These are phyloP conservation scores for Polytrichum formosum DNA, from an alignment of 225 moss, liverwort and hornwort genomes.

Conservation along the genomic window DNA sequence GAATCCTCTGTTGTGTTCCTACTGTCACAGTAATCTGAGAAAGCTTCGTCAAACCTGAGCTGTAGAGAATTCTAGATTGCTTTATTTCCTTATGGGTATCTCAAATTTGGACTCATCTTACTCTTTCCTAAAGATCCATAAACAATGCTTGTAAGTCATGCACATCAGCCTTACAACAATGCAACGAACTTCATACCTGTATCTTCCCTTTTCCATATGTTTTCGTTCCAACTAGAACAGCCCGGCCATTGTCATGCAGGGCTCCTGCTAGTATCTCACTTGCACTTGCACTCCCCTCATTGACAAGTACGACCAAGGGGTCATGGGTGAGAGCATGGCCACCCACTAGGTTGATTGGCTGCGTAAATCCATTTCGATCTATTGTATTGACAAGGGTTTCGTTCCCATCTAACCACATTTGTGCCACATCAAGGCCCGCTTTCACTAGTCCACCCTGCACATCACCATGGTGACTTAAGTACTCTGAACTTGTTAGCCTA, in stretches of 20 bases:
- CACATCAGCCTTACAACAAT: not conserved
- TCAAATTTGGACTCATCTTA: no score
- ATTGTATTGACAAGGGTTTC: slow-evolving; percentile 85
- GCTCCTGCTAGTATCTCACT: slow-evolving; percentile 98
- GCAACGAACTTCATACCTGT: slow-evolving; percentile 46
- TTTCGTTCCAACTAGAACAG: slow-evolving; percentile 74
- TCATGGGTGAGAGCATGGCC: slow-evolving; percentile 87
- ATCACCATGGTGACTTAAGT: not conserved
- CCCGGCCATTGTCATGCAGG: slow-evolving; percentile 95
- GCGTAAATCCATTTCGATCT: slow-evolving; percentile 83
- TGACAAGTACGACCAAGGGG: slow-evolving; percentile 88
- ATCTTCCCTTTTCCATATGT: slow-evolving; percentile 98
- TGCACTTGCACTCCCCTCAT: slow-evolving; percentile 95
- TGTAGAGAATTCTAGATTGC: no score
- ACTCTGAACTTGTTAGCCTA: no score
- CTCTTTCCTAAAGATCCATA: no score
- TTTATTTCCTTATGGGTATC: no score
- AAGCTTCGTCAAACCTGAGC: no score
- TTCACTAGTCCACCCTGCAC: slow-evolving; percentile 94
- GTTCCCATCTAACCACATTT: slow-evolving; percentile 98
- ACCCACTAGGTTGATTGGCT: slow-evolving; percentile 75
- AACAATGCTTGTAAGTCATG: not conserved
- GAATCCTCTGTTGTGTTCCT: no score
- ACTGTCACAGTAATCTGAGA: no score
- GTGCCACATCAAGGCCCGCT: slow-evolving; percentile 92